Evolutionary conservation across 805 yeast species (phyloP), one percentile per base, ranked within the genome.

Genomic region (Myxozyma geophila): DNA sequence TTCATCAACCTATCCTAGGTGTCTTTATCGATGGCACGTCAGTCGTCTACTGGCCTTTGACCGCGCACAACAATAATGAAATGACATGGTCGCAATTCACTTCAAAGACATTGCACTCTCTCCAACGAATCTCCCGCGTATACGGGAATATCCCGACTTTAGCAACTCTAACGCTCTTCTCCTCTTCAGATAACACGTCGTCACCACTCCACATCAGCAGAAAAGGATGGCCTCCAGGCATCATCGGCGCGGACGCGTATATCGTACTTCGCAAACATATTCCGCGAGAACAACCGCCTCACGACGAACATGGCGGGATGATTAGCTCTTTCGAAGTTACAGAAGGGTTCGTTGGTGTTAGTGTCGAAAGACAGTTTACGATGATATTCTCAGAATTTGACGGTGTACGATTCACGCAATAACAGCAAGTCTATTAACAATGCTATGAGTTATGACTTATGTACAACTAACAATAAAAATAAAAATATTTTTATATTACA

Each of bases 11-110:
- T 2, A 21, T 59, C 35, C 39, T 21, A 7, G 58, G 54, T 4
- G 36, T 64, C 21, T 23, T 52, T 2, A 41, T 64, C 21, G 67
- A 64, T 28, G 67, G 67, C 7, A 43, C 60, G 19, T 41, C 65
- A 5, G 17, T 52, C 4, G 23, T 23, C n/a, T 64, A 60, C 44
- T 64, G 67, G 64, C 13, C 15, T 12, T 15, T 28, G 50, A 12
- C 37, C 54, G 40, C 39, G 40, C 7, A 33, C 44, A 12, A 10
- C 52, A 17, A 23, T 33, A 9, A 39, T 13, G 47, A 8, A 12
- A n/a, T 56, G 21, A 37, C 57, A 3, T 40, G 53, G 51, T n/a
- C 44, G 9, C 54, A 36, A 17, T 33, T 54, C 9, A 21, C 53
- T 13, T 44, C 36, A 1, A 33, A 37, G 7, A 19, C 58, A 7